Conservation (phyloP, 2,329 filamentous ascomycete species). For the Fusarium nematophilum region DNA sequence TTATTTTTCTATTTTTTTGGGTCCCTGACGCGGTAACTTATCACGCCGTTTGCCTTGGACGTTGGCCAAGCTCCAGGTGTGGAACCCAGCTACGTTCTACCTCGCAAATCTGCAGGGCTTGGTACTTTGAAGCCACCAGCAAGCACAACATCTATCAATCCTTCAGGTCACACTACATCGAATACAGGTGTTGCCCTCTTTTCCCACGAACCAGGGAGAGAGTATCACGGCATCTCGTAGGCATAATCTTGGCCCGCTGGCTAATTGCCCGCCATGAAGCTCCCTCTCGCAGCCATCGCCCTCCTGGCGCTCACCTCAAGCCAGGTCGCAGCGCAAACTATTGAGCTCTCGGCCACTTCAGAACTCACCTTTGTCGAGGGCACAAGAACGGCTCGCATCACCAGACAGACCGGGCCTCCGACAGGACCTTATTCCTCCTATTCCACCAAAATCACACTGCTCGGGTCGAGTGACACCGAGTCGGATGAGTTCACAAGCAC, state of each 20-base stretch:
- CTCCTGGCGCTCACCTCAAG: conserved; percentile 39
- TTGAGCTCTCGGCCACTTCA: conserved; percentile 47
- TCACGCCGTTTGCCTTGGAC: too few relatives aligned
- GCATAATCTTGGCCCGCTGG: neutral
- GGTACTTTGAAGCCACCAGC: too few relatives aligned
- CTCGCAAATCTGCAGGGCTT: too few relatives aligned
- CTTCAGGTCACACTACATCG: too few relatives aligned
- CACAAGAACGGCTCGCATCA: conserved; percentile 52
- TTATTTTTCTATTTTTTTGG: too few relatives aligned
- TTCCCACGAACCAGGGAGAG: neutral
- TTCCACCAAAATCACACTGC: conserved; percentile 41
- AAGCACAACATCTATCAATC: too few relatives aligned
- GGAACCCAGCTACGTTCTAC: too few relatives aligned
- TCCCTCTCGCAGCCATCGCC: conserved; percentile 34
- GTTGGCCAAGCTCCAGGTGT: neutral
- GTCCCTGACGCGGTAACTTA: too few relatives aligned
- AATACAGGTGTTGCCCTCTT: too few relatives aligned
- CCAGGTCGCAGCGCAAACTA: conserved; percentile 40
- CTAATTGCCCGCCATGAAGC: conserved; percentile 39
- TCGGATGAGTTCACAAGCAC: conserved; percentile 51
- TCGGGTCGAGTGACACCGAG: conserved; percentile 24
- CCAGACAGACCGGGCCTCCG: conserved; percentile 49
- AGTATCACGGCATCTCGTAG: neutral
- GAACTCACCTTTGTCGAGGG: conserved; percentile 52
- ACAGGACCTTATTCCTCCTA: conserved; percentile 44